phyloP scores from a whole-genome alignment of 163 green algal species.

The Chlorella variabilis region DNA sequence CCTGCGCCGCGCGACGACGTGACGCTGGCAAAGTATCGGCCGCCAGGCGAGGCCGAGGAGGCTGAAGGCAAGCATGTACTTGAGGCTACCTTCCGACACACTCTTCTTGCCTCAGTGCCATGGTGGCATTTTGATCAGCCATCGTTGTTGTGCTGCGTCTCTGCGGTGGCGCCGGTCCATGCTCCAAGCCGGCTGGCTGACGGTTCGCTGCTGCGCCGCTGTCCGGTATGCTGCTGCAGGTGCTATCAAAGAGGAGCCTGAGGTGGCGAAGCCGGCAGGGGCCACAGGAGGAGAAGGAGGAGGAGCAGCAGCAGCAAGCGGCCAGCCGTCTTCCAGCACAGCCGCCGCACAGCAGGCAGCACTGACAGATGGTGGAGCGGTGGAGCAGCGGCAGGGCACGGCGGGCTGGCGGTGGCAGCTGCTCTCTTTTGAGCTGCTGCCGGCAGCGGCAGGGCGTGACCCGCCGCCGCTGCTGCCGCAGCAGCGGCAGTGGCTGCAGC shows the following conservation, averaged over 20 bases:
- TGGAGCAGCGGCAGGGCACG: conserved; percentile 1
- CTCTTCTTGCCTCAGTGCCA: no score
- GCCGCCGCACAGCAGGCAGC: not conserved
- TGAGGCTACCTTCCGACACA: no score
- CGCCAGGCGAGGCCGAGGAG: conserved; percentile 15
- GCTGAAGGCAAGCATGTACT: conserved; percentile 1
- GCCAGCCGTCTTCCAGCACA: not conserved
- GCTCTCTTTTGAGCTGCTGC: conserved; percentile 39
- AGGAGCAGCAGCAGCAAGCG: conserved; percentile 9
- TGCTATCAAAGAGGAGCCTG: conserved; percentile 19
- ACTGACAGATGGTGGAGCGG: no score
- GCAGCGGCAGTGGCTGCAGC: conserved; percentile 40
- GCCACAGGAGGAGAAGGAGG: not conserved
- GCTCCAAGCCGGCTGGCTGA: no score
- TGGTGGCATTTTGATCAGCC: not conserved
- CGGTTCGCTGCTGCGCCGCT: no score
- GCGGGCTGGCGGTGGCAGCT: conserved; percentile 43
- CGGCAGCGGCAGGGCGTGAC: not conserved
- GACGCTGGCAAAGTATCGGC: conserved; percentile 42
- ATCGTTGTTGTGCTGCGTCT: no score
- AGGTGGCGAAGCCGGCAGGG: conserved; percentile 21
- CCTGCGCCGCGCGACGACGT: conserved; percentile 36
- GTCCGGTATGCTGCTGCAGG: no score
- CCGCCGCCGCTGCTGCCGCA: conserved; percentile 11
- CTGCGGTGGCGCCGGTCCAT: no score